These are phyloP conservation scores for Metschnikowia borealis DNA, from an alignment of 805 yeast species.

Conservation along the genomic window DNA sequence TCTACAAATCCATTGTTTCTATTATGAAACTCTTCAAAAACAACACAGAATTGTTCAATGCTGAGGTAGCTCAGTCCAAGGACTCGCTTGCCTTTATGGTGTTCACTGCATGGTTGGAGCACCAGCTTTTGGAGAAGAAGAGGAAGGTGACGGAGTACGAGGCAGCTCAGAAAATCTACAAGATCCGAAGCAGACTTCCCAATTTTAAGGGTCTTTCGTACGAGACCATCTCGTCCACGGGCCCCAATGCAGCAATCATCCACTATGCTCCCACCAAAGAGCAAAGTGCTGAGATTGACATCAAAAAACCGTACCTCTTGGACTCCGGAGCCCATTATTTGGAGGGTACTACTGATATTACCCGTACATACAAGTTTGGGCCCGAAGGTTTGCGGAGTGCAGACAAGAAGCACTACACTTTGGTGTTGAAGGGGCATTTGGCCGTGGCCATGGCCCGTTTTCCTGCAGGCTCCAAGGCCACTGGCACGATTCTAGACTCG, in stretches of 20 bases:
- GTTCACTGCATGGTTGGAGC: constrained; percentile 80
- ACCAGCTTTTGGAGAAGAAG: constrained; percentile 40
- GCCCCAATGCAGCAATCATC: constrained; percentile 69
- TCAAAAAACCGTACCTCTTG: constrained; percentile 63
- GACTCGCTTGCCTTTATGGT: constrained; percentile 78
- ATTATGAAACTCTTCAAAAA: constrained; percentile 76
- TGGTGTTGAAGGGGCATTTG: constrained; percentile 88
- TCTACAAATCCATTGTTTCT: constrained; percentile 30
- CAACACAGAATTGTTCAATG: constrained; percentile 63
- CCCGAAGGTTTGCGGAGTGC: constrained; percentile 20
- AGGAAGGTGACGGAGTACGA: constrained; percentile 54
- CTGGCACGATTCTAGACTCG: constrained; percentile 73
- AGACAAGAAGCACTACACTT: constrained; percentile 70
- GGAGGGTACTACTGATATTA: constrained; percentile 96
- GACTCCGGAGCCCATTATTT: constrained; percentile 91
- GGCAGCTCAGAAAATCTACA: constrained; percentile 57
- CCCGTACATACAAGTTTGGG: constrained; percentile 76
- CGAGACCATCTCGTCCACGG: constrained; percentile 73
- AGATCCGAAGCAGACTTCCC: constrained; percentile 50
- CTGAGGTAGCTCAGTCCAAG: constrained; percentile 69
- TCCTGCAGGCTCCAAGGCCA: constrained; percentile 57
- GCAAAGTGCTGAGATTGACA: constrained; percentile 57
- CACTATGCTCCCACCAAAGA: constrained; percentile 70
- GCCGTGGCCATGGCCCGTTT: constrained; percentile 78
- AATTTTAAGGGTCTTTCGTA: constrained; percentile 68